Conservation (phyloP, 2,329 filamentous ascomycete genomes). For the Trichoderma breve region DNA sequence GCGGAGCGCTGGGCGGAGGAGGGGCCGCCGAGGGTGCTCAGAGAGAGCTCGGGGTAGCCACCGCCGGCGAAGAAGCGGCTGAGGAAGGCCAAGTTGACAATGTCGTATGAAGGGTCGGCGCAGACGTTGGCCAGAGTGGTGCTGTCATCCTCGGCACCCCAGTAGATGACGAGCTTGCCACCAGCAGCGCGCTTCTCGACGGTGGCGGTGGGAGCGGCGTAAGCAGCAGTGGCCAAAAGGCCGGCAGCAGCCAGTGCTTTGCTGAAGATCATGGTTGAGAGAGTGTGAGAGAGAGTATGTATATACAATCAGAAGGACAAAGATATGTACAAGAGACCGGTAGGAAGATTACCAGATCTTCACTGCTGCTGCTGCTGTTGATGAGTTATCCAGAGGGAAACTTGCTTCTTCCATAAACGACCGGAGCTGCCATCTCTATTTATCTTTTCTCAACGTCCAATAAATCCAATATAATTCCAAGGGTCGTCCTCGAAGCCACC, state of each 20-base stretch:
- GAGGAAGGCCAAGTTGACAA: slow-evolving; percentile 28
- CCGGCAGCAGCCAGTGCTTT: slow-evolving; percentile 20
- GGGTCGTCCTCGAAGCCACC: neutral
- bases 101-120: slow-evolving; percentile 24
- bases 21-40: slow-evolving; percentile 16
- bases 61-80: slow-evolving; percentile 24
- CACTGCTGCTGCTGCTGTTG: slow-evolving; percentile 1
- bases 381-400: slow-evolving; percentile 4
- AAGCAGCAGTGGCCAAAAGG: slow-evolving; percentile 17
- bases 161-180: slow-evolving; percentile 26
- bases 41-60: slow-evolving; percentile 14
- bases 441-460: neutral
- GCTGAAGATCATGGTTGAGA: slow-evolving; percentile 17
- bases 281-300: neutral
- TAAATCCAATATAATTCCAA: neutral
- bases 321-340: slow-evolving; percentile 20
- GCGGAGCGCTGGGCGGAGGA: slow-evolving; percentile 22
- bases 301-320: slow-evolving; percentile 8
- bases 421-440: slow-evolving; percentile 11
- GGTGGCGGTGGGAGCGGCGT: slow-evolving; percentile 16
- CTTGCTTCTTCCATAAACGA: neutral
- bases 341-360: slow-evolving; percentile 23
- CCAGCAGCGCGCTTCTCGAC: slow-evolving; percentile 17
- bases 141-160: slow-evolving; percentile 25
- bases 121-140: slow-evolving; percentile 24